Conservation (phyloP, 1,284 basidiomycete genomes). For the Leccinum angustisporum region DNA sequence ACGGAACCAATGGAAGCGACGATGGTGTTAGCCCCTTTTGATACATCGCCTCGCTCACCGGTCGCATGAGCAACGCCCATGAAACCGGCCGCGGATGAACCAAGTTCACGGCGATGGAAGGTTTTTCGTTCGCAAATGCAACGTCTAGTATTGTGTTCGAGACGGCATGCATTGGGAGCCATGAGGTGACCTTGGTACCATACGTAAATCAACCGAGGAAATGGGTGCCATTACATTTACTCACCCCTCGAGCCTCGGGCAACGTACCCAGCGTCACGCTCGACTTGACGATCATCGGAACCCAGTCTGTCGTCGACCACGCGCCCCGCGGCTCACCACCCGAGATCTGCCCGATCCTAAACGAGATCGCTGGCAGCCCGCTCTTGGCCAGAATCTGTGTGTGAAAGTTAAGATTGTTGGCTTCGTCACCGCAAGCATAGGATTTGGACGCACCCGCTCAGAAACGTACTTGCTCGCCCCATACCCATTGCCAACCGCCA, state of each 20-base stretch:
- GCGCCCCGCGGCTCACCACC: slow-evolving; percentile 23
- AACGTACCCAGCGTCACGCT: slow-evolving; percentile 23
- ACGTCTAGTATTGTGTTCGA: slow-evolving; percentile 25
- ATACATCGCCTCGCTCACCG: slow-evolving; percentile 18
- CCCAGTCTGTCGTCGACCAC: slow-evolving; percentile 24
- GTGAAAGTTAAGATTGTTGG: not conserved
- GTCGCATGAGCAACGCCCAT: slow-evolving; percentile 26
- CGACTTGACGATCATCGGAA: slow-evolving; percentile 29
- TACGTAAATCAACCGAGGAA: not conserved
- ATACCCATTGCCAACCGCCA: slow-evolving; percentile 21
- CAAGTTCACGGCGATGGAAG: slow-evolving; percentile 25
- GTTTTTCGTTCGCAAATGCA: slow-evolving; percentile 20
- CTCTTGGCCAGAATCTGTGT: slow-evolving; percentile 22
- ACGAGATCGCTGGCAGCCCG: slow-evolving; percentile 18
- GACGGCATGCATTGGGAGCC: slow-evolving; percentile 32
- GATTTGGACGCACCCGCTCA: slow-evolving; percentile 24
- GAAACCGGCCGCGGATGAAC: slow-evolving; percentile 27
- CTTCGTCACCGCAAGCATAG: not conserved
- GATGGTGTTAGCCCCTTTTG: slow-evolving; percentile 10
- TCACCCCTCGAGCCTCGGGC: slow-evolving; percentile 23
- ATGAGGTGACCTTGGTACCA: slow-evolving; percentile 22
- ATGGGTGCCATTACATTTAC: not conserved
- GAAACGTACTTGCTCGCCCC: slow-evolving; percentile 27
- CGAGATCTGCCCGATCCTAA: slow-evolving; percentile 26
- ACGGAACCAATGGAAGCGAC: slow-evolving; percentile 23